Evolutionary conservation across 2,329 filamentous ascomycete species (phyloP), one percentile per base, ranked within the genome.

Genomic region (Fonsecaea erecta): DNA sequence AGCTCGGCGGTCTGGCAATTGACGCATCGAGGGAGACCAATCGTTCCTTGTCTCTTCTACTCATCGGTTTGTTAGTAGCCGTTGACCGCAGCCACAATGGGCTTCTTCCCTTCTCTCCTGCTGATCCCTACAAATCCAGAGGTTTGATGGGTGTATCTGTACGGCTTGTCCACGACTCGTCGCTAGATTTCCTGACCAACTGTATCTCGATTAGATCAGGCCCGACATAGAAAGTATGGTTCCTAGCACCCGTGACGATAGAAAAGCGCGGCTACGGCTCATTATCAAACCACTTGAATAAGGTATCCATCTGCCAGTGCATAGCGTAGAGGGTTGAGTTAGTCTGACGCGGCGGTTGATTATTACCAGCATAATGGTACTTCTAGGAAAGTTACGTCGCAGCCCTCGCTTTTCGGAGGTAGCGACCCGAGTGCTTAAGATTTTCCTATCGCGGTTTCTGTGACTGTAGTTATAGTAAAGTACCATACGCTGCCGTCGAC

Each of bases 51-150:
- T n/a, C n/a, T n/a, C n/a, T n/a, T n/a, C n/a, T n/a, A n/a, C n/a
- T n/a, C n/a, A n/a, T n/a, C n/a, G n/a, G n/a, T n/a, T n/a, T n/a
- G n/a, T n/a, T n/a, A n/a, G n/a, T 89, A 79, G 7, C 90, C 90
- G 72, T 92, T 91, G 26, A 93, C 88, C 1, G 90, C 91, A 1
- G 87, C 89, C 21, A 93, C 84, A 57, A 93, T 82, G 6, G 90
- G 90, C 73, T 93, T 93, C 75, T 85, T 86, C 52, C 90, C 89
- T 3, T 77, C 76, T 34, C 90, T 82, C 70, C 90, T 86, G 59
- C 85, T 64, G 24, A 64, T 73, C 1, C 76, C 78, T 40, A 74
- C 77, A 64, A 80, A 80, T 16, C 78, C 78, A 8, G 71, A 71
- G 4, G 68, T 24, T 1, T 75, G 74, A 12, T 61, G 52, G 16